Evolutionary conservation across 495 filamentous ascomycete species (phyloP), one percentile per base, ranked within the genome.

Genomic region (Bacidia rubella): DNA sequence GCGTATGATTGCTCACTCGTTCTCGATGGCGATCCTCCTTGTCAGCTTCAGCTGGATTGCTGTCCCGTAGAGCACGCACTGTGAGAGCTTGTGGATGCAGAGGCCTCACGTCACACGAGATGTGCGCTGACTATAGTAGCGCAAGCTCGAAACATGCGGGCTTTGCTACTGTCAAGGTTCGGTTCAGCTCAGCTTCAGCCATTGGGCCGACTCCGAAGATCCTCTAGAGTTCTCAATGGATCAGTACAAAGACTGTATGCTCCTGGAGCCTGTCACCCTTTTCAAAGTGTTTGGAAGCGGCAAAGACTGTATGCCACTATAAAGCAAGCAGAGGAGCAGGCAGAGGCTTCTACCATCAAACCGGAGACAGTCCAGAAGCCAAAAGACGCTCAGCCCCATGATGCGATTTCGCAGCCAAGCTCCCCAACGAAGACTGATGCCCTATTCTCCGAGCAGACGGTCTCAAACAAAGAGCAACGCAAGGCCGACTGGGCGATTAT

Each of bases 401-500:
- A 56, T 50, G 54, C 49, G 29, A n/a, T 17, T 7, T 21, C 29
- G 15, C n/a, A 9, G 27, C 29, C 26, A 38, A 21, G 29, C 24
- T 17, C 29, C 26, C 10, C n/a, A 1, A 11, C 25, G 27, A 64
- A 62, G n/a, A 72, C 70, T 54, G 77, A 74, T 50, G 64, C 73
- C 49, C 62, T 85, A 38, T 70, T 83, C 32, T 69, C 69, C 24
- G 79, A 82, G 62, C 61, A 74, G 47, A 69, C 66, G 3, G 61
- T 76, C 26, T 72, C 75, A 2, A 84, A 76, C 10, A 85, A 88
- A 59, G 89, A 95, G 65, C 92, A 97, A 68, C 77, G 92, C 44
- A 93, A 88, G 67, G 93, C 89, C 4, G 92, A 98, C 57, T 97
- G 93, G 92, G 88, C 87, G 5, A 98, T 98, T 44, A 90, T 98